Evolutionary conservation across 2,329 filamentous ascomycete species (phyloP).

Genomic region (Colletotrichum karsti): DNA sequence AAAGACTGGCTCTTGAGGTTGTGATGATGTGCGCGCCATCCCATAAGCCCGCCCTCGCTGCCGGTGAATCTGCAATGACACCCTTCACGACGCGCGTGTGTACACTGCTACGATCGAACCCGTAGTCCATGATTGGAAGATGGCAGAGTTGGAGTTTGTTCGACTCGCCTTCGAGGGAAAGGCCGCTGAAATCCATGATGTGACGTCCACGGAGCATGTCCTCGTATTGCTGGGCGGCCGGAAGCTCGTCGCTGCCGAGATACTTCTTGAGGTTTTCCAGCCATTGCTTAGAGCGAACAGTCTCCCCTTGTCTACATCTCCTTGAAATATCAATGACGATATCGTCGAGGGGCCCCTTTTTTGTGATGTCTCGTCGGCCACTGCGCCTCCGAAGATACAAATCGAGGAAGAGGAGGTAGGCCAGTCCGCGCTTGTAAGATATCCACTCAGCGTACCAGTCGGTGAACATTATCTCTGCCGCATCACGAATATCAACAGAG

Average conservation of each 20-base stretch:
- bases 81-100: neutral
- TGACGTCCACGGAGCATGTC: neutral
- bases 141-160: neutral
- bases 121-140: constrained; percentile 1
- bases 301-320: neutral
- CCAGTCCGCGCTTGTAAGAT: constrained; percentile 10
- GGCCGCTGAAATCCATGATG: neutral
- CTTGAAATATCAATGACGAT: neutral
- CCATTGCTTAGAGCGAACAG: neutral
- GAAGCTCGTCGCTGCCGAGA: neutral
- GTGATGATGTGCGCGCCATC: constrained; percentile 4
- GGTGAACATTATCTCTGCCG: constrained; percentile 14
- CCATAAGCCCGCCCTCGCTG: neutral
- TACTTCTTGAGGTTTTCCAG: neutral
- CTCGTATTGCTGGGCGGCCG: neutral
- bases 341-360: neutral
- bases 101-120: neutral
- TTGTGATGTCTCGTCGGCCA: neutral
- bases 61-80: neutral
- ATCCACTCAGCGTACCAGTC: constrained; percentile 29
- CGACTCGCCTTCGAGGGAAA: neutral
- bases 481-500: constrained; percentile 9
- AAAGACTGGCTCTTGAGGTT: constrained; percentile 2
- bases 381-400: neutral
- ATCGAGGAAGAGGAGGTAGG: constrained; percentile 12